Evolutionary conservation across 2,329 filamentous ascomycete species (phyloP), one percentile per base, ranked within the genome.

Genomic region (Plenodomus lindquistii): DNA sequence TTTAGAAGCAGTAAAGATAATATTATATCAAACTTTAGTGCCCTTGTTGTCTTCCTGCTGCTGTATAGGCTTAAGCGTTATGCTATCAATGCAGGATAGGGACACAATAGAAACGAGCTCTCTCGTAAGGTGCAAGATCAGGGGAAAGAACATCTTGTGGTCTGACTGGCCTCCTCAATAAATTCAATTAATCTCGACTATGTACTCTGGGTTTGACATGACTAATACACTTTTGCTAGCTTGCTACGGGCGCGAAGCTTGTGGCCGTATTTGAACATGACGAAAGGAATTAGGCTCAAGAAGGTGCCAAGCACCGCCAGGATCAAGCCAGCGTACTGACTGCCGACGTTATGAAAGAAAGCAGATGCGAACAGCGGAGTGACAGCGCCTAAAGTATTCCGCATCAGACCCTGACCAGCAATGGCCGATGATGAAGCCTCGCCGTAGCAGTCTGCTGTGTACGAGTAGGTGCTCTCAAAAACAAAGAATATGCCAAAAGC

Each of bases 401-500:
- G 71, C 74, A 81, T 77, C 45, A 81, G 70, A 17, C 78, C 77
- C 62, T 81, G 78, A 1, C 77, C 79, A 2, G 79, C 79, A 43
- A 81, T 75, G 16, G 73, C 73, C 11, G 67, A 71, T 1, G 67
- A 72, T 1, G 71, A 69, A 20, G 65, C 79, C 47, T 76, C 73
- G 17, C 78, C 78, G 48, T 81, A 81, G 62, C 79, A 81, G 55
- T 81, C 79, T 4, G 78, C 74, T 0, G 79, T 81, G 59, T 79
- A 81, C 7, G 70, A 75, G 61, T 81, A 81, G 11, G 71, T 73
- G 15, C 63, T 65, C 54, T 75, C 73, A 54, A 76, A 75, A 20
- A 75, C 77, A 66, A 81, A 81, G 74, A 77, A 81, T 62, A 81
- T 81, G 4, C 79, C 79, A 46, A 81, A 74, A 2, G 77, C 72